Evolutionary conservation across 805 yeast species (phyloP).

Genomic region (Candida incommunis): DNA sequence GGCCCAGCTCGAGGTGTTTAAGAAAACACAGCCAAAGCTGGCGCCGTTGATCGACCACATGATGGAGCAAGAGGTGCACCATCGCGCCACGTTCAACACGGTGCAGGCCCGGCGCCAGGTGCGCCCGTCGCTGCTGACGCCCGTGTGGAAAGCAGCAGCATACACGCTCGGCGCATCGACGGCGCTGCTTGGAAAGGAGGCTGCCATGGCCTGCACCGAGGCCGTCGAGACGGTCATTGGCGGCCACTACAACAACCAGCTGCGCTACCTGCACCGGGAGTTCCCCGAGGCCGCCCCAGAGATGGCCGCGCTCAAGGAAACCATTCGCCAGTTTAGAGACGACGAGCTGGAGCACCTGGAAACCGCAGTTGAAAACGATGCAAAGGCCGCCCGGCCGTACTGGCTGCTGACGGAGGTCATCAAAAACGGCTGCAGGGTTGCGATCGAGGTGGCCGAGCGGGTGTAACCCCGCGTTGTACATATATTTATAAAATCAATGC

Average conservation of each 20-base stretch:
- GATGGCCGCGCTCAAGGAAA: constrained; percentile 38
- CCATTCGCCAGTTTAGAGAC: constrained; percentile 70
- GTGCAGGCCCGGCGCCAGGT: constrained; percentile 68
- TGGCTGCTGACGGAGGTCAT: constrained; percentile 77
- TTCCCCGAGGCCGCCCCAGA: constrained; percentile 41
- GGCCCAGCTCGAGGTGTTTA: constrained; percentile 74
- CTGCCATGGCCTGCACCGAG: constrained; percentile 99
- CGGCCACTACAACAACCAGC: constrained; percentile 82
- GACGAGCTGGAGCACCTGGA: constrained; percentile 92
- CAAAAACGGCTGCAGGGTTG: constrained; percentile 26
- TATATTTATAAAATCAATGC: neutral
- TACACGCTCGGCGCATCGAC: constrained; percentile 75
- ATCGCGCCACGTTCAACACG: constrained; percentile 70
- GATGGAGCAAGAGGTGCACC: constrained; percentile 97
- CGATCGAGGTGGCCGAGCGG: neutral
- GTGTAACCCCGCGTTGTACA: neutral
- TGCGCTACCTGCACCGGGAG: constrained; percentile 60
- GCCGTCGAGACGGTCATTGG: constrained; percentile 98
- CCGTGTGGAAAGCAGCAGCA: constrained; percentile 89
- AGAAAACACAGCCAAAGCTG: constrained; percentile 55
- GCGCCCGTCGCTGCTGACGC: constrained; percentile 84
- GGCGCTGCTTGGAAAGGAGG: constrained; percentile 78
- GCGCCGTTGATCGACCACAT: constrained; percentile 76
- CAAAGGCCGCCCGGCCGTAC: constrained; percentile 88
- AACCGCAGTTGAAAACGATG: constrained; percentile 84